Evolutionary conservation across 768 basidiomycete genomes (phyloP).

Genomic region (Termitomyces eurrhizus): DNA sequence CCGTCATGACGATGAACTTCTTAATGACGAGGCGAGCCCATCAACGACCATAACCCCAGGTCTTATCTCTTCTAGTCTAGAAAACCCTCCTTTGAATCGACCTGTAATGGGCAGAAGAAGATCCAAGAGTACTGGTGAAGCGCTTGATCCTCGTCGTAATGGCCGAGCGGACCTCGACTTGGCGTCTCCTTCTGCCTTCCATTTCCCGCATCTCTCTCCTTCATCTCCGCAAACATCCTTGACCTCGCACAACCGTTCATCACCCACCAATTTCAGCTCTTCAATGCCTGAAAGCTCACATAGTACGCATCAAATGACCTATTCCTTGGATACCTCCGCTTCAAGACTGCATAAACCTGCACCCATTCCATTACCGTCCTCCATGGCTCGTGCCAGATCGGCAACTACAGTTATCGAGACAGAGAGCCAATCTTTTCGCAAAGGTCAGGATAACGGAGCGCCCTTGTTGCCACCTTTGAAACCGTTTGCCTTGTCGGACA

Average conservation of each 20-base stretch:
- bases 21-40: slow-evolving; percentile 11
- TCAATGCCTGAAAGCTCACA: slow-evolving; percentile 26
- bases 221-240: slow-evolving; percentile 18
- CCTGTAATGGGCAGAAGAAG: slow-evolving; percentile 31
- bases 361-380: slow-evolving; percentile 24
- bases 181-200: slow-evolving; percentile 37
- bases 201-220: slow-evolving; percentile 32
- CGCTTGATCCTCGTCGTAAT: slow-evolving; percentile 11
- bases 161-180: slow-evolving; percentile 22
- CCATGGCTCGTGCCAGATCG: slow-evolving; percentile 37
- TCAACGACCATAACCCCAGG: slow-evolving; percentile 15
- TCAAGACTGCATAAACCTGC: slow-evolving; percentile 23
- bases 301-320: slow-evolving; percentile 50
- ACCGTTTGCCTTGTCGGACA: slow-evolving; percentile 36
- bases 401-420: slow-evolving; percentile 37
- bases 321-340: slow-evolving; percentile 48
- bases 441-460: slow-evolving; percentile 13
- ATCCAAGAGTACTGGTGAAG: slow-evolving; percentile 39
- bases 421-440: slow-evolving; percentile 10
- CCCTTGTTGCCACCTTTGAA: slow-evolving; percentile 38
- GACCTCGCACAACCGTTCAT: slow-evolving; percentile 20
- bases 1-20: slow-evolving; percentile 6
- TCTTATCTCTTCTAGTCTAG: slow-evolving; percentile 14
- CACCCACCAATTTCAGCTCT: slow-evolving; percentile 28
- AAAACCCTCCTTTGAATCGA: slow-evolving; percentile 3